These are phyloP conservation scores for Candida dubliniensis DNA, from an alignment of 1,139 yeast genomes.

Conservation along the genomic window DNA sequence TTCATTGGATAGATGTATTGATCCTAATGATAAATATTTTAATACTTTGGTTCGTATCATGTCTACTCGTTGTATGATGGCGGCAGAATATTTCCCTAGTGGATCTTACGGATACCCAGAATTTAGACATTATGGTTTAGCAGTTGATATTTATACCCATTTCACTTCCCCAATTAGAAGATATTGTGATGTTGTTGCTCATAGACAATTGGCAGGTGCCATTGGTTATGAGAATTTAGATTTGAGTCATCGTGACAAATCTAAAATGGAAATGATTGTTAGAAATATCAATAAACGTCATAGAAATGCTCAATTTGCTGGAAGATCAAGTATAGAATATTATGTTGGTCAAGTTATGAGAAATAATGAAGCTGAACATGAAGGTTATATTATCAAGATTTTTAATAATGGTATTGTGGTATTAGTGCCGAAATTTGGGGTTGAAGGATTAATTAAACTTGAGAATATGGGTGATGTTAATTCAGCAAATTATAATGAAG, in stretches of 20 bases:
- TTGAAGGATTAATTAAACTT: slow-evolving; percentile 86
- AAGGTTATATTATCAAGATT: slow-evolving; percentile 89
- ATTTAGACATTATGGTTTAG: slow-evolving; percentile 94
- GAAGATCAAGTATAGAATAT: slow-evolving; percentile 95
- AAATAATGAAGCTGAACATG: slow-evolving; percentile 69
- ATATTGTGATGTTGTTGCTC: slow-evolving; percentile 96
- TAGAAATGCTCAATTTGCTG: slow-evolving; percentile 98
- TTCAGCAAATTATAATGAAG: slow-evolving; percentile 73
- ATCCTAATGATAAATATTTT: slow-evolving; percentile 82
- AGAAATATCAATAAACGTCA: slow-evolving; percentile 91
- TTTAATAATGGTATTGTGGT: slow-evolving; percentile 95
- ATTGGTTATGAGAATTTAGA: slow-evolving; percentile 88
- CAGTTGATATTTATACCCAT: slow-evolving; percentile 96
- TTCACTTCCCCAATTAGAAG: slow-evolving; percentile 98
- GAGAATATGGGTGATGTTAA: slow-evolving; percentile 70
- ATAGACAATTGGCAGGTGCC: slow-evolving; percentile 95
- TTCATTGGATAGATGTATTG: slow-evolving; percentile 85
- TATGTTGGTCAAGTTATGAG: slow-evolving; percentile 98
- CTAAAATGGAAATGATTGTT: slow-evolving; percentile 86
- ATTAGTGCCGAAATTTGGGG: slow-evolving; percentile 94
- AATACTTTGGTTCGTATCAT: slow-evolving; percentile 91
- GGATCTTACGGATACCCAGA: slow-evolving; percentile 95
- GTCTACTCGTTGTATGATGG: slow-evolving; percentile 99
- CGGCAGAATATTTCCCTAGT: slow-evolving; percentile 95
- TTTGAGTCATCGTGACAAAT: slow-evolving; percentile 80